phyloP scores from a whole-genome alignment of 441 rosid species.

The Erodium moschatum region DNA sequence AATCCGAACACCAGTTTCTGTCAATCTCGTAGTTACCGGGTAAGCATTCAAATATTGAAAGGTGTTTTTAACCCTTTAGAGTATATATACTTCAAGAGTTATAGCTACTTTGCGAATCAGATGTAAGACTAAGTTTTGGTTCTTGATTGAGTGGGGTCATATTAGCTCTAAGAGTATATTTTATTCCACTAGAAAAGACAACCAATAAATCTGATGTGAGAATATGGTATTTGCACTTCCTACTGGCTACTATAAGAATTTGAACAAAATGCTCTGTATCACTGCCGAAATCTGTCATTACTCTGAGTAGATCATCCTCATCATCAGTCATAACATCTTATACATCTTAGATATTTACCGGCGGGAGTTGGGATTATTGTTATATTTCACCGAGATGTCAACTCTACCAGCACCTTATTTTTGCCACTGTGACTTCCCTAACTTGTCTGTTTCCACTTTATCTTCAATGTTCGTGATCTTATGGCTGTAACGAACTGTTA shows the following conservation, averaged over 20 bases:
- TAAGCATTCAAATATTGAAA: constrained; percentile 29
- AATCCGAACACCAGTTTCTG: constrained; percentile 66
- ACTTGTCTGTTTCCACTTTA: not conserved
- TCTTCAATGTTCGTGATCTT: not conserved
- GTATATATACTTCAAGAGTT: constrained; percentile 1
- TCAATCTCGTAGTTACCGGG: constrained; percentile 63
- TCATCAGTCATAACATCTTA: not conserved
- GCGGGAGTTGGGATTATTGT: not conserved
- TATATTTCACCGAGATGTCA: not conserved
- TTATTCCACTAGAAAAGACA: not conserved
- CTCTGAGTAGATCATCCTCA: not conserved
- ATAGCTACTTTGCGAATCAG: not conserved
- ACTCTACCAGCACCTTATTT: constrained; percentile 4
- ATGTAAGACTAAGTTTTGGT: not conserved
- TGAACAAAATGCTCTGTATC: not conserved
- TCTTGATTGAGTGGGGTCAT: not conserved
- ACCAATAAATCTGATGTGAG: constrained; percentile 3
- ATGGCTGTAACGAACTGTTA: not conserved
- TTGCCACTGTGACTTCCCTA: constrained; percentile 3
- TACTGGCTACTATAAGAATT: not conserved
- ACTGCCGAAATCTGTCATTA: constrained; percentile 4
- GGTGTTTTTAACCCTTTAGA: constrained; percentile 12
- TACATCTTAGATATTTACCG: not conserved
- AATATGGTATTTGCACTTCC: not conserved
- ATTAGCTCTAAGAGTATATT: not conserved